phyloP scores from a whole-genome alignment of 805 yeast species.

The Yarrowia divulgata region DNA sequence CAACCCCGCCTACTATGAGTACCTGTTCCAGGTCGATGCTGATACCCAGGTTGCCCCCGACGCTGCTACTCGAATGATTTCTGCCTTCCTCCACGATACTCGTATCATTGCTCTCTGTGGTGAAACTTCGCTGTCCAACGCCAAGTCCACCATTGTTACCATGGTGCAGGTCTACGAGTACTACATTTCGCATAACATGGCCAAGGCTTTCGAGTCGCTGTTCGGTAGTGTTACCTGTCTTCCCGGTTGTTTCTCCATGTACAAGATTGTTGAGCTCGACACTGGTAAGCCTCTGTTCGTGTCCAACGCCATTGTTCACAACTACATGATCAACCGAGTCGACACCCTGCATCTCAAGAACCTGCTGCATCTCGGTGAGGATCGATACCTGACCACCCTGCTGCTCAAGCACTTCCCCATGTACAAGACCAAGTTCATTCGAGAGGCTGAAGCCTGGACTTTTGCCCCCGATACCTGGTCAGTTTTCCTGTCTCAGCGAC shows the following conservation, averaged over 20 bases:
- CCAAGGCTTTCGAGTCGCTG: conserved; percentile 67
- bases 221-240: conserved; percentile 71
- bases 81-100: conserved; percentile 64
- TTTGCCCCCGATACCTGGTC: conserved; percentile 65
- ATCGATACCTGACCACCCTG: conserved; percentile 63
- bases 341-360: conserved; percentile 67
- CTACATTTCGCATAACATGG: conserved; percentile 68
- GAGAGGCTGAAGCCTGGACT: conserved; percentile 67
- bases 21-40: conserved; percentile 67
- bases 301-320: conserved; percentile 64
- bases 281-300: conserved; percentile 66
- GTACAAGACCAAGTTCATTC: conserved; percentile 61
- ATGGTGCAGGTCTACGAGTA: conserved; percentile 70
- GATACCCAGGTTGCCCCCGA: conserved; percentile 66
- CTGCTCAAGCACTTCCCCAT: conserved; percentile 64
- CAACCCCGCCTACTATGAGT: conserved; percentile 64
- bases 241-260: conserved; percentile 70
- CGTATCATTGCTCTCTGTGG: conserved; percentile 67
- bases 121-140: conserved; percentile 64
- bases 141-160: conserved; percentile 60
- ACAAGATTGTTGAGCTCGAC: conserved; percentile 61
- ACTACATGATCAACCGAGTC: conserved; percentile 62
- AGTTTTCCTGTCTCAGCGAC: conserved; percentile 67
- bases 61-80: conserved; percentile 61
- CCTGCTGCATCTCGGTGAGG: conserved; percentile 67